Conservation (phyloP, 2,329 filamentous ascomycete species). For the Colletotrichum melonis region DNA sequence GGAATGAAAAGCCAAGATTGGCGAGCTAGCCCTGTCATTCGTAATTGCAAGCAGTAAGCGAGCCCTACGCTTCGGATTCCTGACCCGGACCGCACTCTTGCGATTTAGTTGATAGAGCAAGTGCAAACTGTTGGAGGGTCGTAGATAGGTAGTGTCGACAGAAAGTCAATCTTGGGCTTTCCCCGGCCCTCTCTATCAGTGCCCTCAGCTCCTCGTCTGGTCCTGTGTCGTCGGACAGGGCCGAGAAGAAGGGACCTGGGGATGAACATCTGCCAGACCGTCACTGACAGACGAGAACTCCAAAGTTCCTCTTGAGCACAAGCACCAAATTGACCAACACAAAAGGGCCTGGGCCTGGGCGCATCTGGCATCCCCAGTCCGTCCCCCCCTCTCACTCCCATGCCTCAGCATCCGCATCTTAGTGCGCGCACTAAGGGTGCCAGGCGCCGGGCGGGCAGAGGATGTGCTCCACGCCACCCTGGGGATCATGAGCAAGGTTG, state of each 20-base stretch:
- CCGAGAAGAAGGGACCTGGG: background rate
- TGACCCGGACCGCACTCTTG: background rate
- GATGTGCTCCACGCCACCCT: slow-evolving; percentile 15
- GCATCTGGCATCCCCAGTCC: too few relatives aligned
- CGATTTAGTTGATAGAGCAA: background rate
- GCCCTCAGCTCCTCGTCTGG: too few relatives aligned
- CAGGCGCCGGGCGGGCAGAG: slow-evolving; percentile 1
- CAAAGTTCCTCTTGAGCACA: background rate
- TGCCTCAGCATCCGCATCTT: background rate
- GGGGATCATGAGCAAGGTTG: slow-evolving; percentile 19
- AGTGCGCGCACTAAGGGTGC: background rate
- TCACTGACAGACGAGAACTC: background rate
- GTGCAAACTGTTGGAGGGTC: background rate
- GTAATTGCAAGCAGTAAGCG: background rate
- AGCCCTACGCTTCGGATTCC: too few relatives aligned
- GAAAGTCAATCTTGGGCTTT: background rate
- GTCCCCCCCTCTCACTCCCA: background rate
- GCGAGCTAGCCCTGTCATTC: slow-evolving; percentile 6
- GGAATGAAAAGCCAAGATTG: slow-evolving; percentile 22
- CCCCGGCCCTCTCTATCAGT: background rate
- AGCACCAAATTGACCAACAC: background rate
- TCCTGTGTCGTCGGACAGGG: background rate
- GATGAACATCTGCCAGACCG: too few relatives aligned
- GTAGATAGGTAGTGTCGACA: background rate
- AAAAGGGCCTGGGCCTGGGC: slow-evolving; percentile 1